A percentile compares a stretch with the other conserved stretches of the same genome.
Conservation (phyloP, 2,329 filamentous ascomycete species). For the Fusarium sacchari region DNA sequence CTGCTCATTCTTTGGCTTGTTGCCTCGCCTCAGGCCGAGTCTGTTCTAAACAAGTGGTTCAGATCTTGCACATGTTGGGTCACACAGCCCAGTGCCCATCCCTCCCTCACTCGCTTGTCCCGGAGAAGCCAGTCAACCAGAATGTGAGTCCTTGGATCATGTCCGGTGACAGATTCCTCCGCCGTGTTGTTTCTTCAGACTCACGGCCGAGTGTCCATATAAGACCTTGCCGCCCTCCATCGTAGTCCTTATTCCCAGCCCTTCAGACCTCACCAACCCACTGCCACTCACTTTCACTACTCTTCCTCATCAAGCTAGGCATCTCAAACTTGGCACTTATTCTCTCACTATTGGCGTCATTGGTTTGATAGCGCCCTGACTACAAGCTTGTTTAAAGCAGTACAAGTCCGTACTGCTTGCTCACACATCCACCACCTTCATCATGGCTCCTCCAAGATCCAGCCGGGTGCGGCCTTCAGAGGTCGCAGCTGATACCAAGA, state of each 20-base stretch:
- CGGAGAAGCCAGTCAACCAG: constrained; percentile 26
- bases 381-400: not conserved
- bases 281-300: constrained; percentile 17
- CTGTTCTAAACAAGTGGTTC: constrained; percentile 51
- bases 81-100: constrained; percentile 47
- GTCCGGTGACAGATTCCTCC: constrained; percentile 35
- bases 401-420: constrained; percentile 1
- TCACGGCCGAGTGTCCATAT: constrained; percentile 40
- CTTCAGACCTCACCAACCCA: constrained; percentile 17
- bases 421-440: constrained; percentile 1
- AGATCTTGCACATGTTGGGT: constrained; percentile 51
- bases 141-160: constrained; percentile 31
- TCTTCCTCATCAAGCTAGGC: constrained; percentile 3
- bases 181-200: constrained; percentile 43
- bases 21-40: constrained; percentile 47
- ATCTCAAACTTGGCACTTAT: not conserved
- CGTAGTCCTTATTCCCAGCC: constrained; percentile 13
- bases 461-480: constrained; percentile 60
- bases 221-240: constrained; percentile 37
- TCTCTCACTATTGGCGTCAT: constrained; percentile 7
- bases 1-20: constrained; percentile 39
- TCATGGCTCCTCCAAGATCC: constrained; percentile 49
- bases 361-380: constrained; percentile 2
- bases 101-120: constrained; percentile 46
- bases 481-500: constrained; percentile 78